Base-by-base conservation (phyloP, 2,329 filamentous ascomycete species). In the Penicillium fuscoglaucum region DNA sequence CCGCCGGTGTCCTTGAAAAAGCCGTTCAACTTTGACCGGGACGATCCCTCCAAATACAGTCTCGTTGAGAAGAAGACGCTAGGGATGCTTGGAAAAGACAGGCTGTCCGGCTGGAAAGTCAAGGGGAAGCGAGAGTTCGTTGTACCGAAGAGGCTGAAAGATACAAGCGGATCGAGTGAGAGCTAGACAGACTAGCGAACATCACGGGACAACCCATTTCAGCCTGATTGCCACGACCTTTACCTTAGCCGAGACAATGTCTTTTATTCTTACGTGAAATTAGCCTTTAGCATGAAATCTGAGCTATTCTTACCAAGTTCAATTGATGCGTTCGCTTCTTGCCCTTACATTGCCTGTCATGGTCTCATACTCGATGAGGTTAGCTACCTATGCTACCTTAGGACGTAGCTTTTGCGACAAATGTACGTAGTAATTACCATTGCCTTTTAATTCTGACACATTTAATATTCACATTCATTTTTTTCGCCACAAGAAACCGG, bases 41-140 rank as follows among this genome's bases (percentile, higher is more conserved):
- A 72, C 19, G 76, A 82, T 61, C 74, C 74, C 6, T 67, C 61
- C 26, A 48, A 77, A 6, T 84, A 82, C 62, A 83, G 80, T 57
- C 64, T 80, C 6, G 81, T 84, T 3, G 82, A 84, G 69, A 67
- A 67, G 60, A 84, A 83, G 71, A 84, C 82, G 1, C 68, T 84
- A 61, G 70, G 66, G 35, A 78, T 77, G 26, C 60, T 84, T 17
- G 80, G 80, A 0, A 77, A 74, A 50, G 75, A 80, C 17, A 76
- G 77, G 3, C 60, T 84, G 31, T 61, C 66, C 12, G 80, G 76
- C 3, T 84, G 82, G 81, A 78, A 74, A 65, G 81, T 83, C 52
- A 70, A 70, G 10, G 76, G 71, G 1, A 69, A 74, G 56, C 77
- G 82, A 59, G 76, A 78, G 55, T 63, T 57, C 28, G 72, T 83